Evolutionary conservation across 768 basidiomycete genomes (phyloP), one percentile per base, ranked within the genome.

Genomic region (Chalciporus chontae): DNA sequence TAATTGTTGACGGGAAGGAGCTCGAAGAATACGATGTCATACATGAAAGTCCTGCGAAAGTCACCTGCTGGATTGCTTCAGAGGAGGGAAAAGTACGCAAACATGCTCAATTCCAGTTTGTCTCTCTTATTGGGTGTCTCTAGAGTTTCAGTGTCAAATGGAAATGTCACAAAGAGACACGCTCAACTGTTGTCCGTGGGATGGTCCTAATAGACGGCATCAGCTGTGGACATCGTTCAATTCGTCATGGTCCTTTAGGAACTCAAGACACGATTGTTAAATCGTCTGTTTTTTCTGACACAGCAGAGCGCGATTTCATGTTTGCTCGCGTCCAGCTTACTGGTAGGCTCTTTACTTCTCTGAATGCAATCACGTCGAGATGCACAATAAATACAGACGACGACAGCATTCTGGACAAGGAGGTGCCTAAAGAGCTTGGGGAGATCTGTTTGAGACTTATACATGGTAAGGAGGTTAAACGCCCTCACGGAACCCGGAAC

Each of bases 41-140:
- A 1, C 17, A 26, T 3, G 48, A 50, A 32, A 43, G 15, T 24
- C 44, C 51, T 19, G 57, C 62, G 4, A 32, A 40, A n/a, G 48
- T 34, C 10, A 56, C 54, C 14, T 63, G 62, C 34, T 64, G 58
- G 56, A 48, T 63, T 17, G 45, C 59, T 13, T 63, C 62, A 0
- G 52, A 64, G 44, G 54, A 54, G 8, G 60, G 57, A 47, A 64
- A 62, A 42, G 62, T 47, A 38, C 29, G 10, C 29, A 9, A 10
- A 11, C 26, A 31, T 9, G 29, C 29, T 10, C 29, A 10, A 31
- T 31, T 31, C 13, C 29, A 31, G 13, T 31, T 9, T 3, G 3
- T 13, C 10, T 13, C 29, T 31, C 13, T 31, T 31, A 31, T 1
- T 38, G 24, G 19, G 7, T 31, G 11, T 14, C 23, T 44, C 34